phyloP scores from a whole-genome alignment of 2,329 filamentous ascomycete species.

The Diaporthe australafricana region DNA sequence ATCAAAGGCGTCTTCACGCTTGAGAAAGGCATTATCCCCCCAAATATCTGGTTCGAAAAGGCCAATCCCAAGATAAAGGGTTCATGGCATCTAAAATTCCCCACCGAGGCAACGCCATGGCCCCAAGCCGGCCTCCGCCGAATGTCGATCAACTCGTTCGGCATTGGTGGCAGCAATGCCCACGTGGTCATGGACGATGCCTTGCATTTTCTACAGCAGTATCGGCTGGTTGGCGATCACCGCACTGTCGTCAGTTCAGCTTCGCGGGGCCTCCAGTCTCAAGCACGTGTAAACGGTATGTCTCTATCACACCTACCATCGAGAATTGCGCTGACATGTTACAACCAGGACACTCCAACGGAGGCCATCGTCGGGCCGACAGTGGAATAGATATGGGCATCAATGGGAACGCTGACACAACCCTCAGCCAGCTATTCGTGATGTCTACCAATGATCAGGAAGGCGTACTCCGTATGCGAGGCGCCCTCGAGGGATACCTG shows the following conservation, averaged over 20 bases:
- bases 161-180: constrained; percentile 47
- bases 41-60: constrained; percentile 40
- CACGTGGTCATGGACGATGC: constrained; percentile 39
- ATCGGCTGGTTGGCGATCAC: constrained; percentile 18
- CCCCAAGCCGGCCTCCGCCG: constrained; percentile 39
- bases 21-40: constrained; percentile 42
- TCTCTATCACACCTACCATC: background rate
- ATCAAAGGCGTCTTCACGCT: constrained; percentile 43
- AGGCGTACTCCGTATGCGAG: constrained; percentile 20
- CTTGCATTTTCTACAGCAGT: constrained; percentile 27
- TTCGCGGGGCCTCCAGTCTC: background rate
- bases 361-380: constrained; percentile 1
- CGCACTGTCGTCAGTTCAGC: constrained; percentile 35
- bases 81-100: constrained; percentile 38
- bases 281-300: constrained; percentile 16
- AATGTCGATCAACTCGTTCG: constrained; percentile 47
- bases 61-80: constrained; percentile 41
- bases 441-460: constrained; percentile 31
- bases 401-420: background rate
- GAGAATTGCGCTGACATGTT: background rate
- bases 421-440: constrained; percentile 26
- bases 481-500: constrained; percentile 20
- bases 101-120: constrained; percentile 36
- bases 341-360: background rate
- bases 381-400: constrained; percentile 22